These are phyloP conservation scores for Auriscalpium orientale DNA, from an alignment of 768 basidiomycete species.

Conservation along the genomic window DNA sequence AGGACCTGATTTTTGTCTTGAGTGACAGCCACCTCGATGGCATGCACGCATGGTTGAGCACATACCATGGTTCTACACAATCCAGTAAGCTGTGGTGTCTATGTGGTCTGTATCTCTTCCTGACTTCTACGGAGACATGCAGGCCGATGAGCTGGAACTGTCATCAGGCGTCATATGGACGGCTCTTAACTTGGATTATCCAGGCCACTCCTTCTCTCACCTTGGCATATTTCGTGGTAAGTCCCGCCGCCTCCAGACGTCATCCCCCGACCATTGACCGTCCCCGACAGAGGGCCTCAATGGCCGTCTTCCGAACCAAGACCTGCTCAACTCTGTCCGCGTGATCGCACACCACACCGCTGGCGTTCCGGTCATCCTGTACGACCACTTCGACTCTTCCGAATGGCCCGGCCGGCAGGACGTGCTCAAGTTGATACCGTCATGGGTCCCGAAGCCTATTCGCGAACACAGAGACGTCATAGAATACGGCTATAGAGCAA, in stretches of 20 bases:
- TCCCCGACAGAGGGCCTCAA: constrained; percentile 76
- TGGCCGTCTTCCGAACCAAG: constrained; percentile 93
- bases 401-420: constrained; percentile 28
- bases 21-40: constrained; percentile 87
- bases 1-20: constrained; percentile 85
- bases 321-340: constrained; percentile 78
- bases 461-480: constrained; percentile 36
- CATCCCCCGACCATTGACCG: too few species aligned
- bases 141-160: constrained; percentile 53
- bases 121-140: constrained; percentile 42
- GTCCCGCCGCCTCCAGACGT: constrained; percentile 14
- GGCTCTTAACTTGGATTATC: constrained; percentile 90
- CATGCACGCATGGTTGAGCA: constrained; percentile 84
- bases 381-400: constrained; percentile 60
- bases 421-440: constrained; percentile 26
- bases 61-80: constrained; percentile 68
- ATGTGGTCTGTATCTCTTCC: neutral
- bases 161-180: constrained; percentile 92
- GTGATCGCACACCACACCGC: constrained; percentile 65
- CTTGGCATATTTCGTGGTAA: constrained; percentile 91
- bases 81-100: constrained; percentile 39
- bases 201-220: constrained; percentile 94
- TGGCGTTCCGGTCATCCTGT: constrained; percentile 71
- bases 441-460: constrained; percentile 41
- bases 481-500: constrained; percentile 50